phyloP scores from a whole-genome alignment of 331 rosid species.

The Rhamnella rubrinervis region DNA sequence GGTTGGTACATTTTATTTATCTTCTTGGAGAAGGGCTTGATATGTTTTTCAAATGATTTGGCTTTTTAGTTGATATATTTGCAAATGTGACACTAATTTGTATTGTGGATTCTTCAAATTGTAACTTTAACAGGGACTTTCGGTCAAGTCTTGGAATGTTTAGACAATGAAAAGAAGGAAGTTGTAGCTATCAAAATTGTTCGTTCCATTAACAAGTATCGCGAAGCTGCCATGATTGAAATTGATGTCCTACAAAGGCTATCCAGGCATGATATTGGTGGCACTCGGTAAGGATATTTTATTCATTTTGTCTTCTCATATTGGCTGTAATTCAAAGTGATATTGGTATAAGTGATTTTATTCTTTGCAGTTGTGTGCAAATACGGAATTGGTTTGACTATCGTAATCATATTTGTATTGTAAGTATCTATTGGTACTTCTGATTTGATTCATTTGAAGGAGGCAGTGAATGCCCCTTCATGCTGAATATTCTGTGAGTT shows the following conservation, averaged over 20 bases:
- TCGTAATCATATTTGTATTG: conserved; percentile 90
- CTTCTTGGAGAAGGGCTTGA: conserved; percentile 9
- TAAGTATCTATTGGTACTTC: conserved; percentile 71
- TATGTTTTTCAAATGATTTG: not conserved
- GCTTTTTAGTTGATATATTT: not conserved
- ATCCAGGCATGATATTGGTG: conserved; percentile 60
- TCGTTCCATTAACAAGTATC: conserved; percentile 66
- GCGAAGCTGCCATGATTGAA: conserved; percentile 85
- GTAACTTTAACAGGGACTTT: conserved; percentile 57
- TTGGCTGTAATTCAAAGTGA: conserved; percentile 47
- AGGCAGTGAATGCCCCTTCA: conserved; percentile 45
- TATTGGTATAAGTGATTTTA: conserved; percentile 65
- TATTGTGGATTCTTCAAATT: not conserved
- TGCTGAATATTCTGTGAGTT: conserved; percentile 71
- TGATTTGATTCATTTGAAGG: conserved; percentile 58
- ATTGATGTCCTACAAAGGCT: conserved; percentile 69
- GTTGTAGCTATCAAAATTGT: conserved; percentile 65
- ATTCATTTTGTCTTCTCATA: conserved; percentile 10
- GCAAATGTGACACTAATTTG: not conserved
- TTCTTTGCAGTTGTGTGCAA: conserved; percentile 95
- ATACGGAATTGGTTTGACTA: conserved; percentile 97
- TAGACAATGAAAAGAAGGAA: conserved; percentile 68
- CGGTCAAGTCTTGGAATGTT: conserved; percentile 79
- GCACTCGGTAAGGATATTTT: conserved; percentile 56
- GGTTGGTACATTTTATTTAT: conserved; percentile 38